Evolutionary conservation across 352 stramenopile species (phyloP).

Genomic region (Hyaloperonospora arabidopsidis): DNA sequence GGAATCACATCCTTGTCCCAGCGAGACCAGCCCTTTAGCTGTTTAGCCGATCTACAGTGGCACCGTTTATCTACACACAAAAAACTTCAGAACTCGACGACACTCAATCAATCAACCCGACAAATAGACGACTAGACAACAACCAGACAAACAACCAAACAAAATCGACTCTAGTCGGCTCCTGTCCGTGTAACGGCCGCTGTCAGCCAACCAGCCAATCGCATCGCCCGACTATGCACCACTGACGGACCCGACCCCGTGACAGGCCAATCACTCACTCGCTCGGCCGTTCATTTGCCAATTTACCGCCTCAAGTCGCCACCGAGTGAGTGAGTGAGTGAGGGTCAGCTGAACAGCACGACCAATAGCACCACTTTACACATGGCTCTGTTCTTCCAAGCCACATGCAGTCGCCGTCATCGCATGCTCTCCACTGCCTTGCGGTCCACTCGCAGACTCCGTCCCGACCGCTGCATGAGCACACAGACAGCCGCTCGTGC

Average conservation of each 20-base stretch:
- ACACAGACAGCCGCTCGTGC: conserved; percentile 18
- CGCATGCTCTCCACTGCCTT: conserved; percentile 16
- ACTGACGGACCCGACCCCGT: background rate
- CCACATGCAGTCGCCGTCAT: conserved; percentile 16
- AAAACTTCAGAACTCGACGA: too few relatives aligned
- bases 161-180: conserved; percentile 5
- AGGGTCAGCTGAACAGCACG: too few relatives aligned
- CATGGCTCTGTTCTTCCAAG: conserved; percentile 31
- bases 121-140: too few relatives aligned
- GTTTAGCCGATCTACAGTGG: too few relatives aligned
- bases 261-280: too few relatives aligned
- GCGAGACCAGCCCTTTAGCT: too few relatives aligned
- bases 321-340: conserved; percentile 2
- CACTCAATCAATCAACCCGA: too few relatives aligned
- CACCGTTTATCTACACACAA: too few relatives aligned
- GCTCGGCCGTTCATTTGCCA: conserved; percentile 21
- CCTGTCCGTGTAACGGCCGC: conserved; percentile 26
- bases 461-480: conserved; percentile 16
- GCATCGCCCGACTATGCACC: conserved; percentile 9
- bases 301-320: conserved; percentile 2
- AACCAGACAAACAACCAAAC: too few relatives aligned
- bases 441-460: conserved; percentile 43
- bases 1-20: too few relatives aligned
- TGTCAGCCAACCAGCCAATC: conserved; percentile 23
- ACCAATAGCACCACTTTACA: too few relatives aligned